Base-by-base conservation (phyloP, 345 rosid genomes). In the Sisymbrium irio region DNA sequence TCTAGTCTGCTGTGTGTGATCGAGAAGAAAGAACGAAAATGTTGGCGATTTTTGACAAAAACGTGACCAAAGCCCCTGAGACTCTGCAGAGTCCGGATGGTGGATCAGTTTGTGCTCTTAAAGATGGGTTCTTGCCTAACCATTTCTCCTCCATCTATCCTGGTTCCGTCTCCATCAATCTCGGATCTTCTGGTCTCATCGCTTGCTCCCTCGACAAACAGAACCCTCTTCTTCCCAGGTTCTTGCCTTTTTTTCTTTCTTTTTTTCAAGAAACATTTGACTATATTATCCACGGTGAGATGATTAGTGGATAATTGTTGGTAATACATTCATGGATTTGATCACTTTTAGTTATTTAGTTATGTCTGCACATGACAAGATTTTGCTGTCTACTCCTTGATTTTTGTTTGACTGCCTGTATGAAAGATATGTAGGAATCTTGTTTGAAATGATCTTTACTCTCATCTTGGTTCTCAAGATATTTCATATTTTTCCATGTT, bases 151-250 rank as follows among this genome's bases (percentile, higher is more conserved):
- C 87, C 39, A 20, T 63, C 9, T 85, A 87, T 69, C 85, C 97
- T 6, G 78, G 74, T 44, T 74, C 92, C 7, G 87, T 92, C 62
- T 80, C 79, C n/a, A 81, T 89, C 84, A 90, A 85, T 77, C 85
- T 95, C 59, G 97, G 91, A 71, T 62, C 93, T 14, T 62, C 99
- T 59, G 99, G 97, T 45, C 15, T 83, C 77, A 58, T 96, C 22
- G 88, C 93, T 64, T 89, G 90, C 86, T 86, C 98, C 2, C 81
- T 85, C 51, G 78, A 85, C 12, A 83, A 76, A 51, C 92, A 85
- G 76, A 96, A 90, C 81, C 98, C 98, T 14, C 90, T 89, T 65
- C 92, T 90, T 30, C 99, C 99, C 30, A 86, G 94, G 98, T 90
- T 64, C 28, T 53, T 60, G 5, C 35, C 2, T 11, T n/a, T 19